Percentiles rank a stretch among this genome's conserved stretches.
Conservation (phyloP, 2,329 filamentous ascomycete species). For the Aspergillus spinulosporus region DNA sequence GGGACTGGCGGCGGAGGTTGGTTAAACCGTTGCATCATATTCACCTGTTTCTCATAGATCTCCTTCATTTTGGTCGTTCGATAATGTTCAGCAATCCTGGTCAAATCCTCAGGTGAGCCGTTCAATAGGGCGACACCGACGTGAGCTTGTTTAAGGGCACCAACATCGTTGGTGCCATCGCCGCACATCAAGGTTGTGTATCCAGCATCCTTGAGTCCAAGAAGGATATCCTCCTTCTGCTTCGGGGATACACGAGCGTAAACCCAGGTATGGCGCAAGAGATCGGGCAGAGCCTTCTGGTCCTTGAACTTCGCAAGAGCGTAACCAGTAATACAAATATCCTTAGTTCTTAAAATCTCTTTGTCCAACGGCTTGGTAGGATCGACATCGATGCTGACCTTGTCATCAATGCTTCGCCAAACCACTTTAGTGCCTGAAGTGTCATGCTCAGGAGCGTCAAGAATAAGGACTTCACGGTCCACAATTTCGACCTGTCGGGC, state of each 20-base stretch:
- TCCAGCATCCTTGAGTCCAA: conserved; percentile 91
- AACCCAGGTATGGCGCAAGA: conserved; percentile 91
- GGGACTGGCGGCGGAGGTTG: conserved; percentile 91
- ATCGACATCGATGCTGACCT: conserved; percentile 80
- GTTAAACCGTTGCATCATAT: conserved; percentile 92
- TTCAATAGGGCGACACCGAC: conserved; percentile 96
- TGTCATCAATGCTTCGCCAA: conserved; percentile 95
- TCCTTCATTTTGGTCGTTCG: conserved; percentile 98
- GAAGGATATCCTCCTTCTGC: conserved; percentile 98
- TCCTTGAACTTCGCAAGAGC: conserved; percentile 86
- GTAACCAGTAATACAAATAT: conserved; percentile 94
- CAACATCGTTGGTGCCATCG: conserved; percentile 97
- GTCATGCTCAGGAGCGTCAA: conserved; percentile 92
- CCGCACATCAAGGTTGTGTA: conserved; percentile 99
- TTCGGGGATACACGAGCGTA: conserved; percentile 98
- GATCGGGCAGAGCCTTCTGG: conserved; percentile 70
- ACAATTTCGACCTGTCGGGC: conserved; percentile 96
- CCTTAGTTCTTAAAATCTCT: conserved; percentile 78
- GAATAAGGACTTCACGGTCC: conserved; percentile 88
- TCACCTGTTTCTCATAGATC: conserved; percentile 92
- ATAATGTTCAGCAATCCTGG: conserved; percentile 87
- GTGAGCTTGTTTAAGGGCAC: conserved; percentile 95
- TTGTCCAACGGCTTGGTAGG: conserved; percentile 76
- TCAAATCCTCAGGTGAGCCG: conserved; percentile 86
- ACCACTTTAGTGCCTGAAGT: conserved; percentile 76